A percentile compares a stretch with the other conserved stretches of the same genome.
Evolutionary conservation across 257 asterid species (phyloP).

Genomic region (Gentiana macrophylla): DNA sequence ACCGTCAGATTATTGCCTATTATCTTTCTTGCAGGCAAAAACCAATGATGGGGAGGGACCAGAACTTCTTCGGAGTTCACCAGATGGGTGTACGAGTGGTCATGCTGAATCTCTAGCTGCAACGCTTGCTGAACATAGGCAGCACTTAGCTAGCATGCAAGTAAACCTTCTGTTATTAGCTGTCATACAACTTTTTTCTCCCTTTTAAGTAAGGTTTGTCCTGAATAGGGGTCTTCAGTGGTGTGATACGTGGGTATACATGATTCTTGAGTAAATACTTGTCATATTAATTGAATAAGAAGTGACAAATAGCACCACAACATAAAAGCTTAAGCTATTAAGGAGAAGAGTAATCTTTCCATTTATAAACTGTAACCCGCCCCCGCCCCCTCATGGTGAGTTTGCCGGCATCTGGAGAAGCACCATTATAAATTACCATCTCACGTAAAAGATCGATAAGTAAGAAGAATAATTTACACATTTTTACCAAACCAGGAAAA

Average conservation of each 20-base stretch:
- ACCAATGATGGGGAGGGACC: conserved; percentile 96
- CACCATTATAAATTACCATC: no score
- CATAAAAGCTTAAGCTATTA: no score
- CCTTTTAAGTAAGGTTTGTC: not conserved
- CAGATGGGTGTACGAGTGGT: conserved; percentile 61
- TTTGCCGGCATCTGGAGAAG: no score
- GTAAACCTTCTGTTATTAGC: conserved; percentile 18
- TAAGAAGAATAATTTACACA: no score
- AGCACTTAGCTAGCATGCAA: conserved; percentile 96
- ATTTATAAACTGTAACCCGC: no score
- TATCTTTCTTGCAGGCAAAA: conserved; percentile 50
- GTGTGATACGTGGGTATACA: not conserved
- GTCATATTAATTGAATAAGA: no score
- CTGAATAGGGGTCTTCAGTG: conserved; percentile 2
- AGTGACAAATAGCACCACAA: no score
- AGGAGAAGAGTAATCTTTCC: no score
- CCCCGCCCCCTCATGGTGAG: no score
- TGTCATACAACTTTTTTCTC: not conserved
- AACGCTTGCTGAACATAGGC: conserved; percentile 82
- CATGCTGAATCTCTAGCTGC: conserved; percentile 88
- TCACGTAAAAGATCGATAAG: no score
- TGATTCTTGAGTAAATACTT: not conserved
- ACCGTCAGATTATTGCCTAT: conserved; percentile 1
- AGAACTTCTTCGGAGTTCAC: conserved; percentile 66
- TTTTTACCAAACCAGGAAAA: no score